Conservation (phyloP, 1,284 basidiomycete genomes). For the Mrakiaceae sp. region DNA sequence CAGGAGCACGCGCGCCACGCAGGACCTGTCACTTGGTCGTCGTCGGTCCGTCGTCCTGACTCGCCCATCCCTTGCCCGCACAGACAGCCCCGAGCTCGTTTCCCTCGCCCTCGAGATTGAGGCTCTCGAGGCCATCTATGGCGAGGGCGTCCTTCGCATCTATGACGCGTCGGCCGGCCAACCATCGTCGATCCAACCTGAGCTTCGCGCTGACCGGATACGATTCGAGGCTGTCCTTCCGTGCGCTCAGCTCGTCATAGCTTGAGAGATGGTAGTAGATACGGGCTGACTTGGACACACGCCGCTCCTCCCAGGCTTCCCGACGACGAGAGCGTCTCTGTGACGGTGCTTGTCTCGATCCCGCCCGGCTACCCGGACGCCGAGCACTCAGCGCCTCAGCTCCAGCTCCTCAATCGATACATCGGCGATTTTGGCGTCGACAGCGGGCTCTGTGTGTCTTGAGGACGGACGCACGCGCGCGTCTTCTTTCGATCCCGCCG, state of each 20-base stretch:
- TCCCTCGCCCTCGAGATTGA: constrained; percentile 33
- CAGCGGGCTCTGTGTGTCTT: constrained; percentile 41
- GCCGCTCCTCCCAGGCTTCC: constrained; percentile 32
- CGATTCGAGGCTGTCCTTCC: constrained; percentile 54
- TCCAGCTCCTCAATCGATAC: constrained; percentile 75
- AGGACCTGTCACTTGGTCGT: too few relatives aligned
- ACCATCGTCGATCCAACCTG: constrained; percentile 22
- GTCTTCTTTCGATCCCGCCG: background rate
- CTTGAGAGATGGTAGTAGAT: constrained; percentile 23
- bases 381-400: constrained; percentile 51
- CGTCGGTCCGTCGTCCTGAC: too few relatives aligned
- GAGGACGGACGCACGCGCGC: background rate
- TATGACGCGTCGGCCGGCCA: constrained; percentile 19
- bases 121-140: constrained; percentile 77
- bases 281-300: background rate
- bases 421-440: constrained; percentile 68
- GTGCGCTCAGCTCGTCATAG: constrained; percentile 27
- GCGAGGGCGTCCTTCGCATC: constrained; percentile 49
- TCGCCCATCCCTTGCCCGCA: too few relatives aligned
- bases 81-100: constrained; percentile 6
- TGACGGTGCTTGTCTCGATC: constrained; percentile 61
- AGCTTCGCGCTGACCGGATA: constrained; percentile 35
- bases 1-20: too few relatives aligned
- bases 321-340: constrained; percentile 43
- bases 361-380: constrained; percentile 57